Conservation (phyloP, 352 stramenopile genomes). For the Pythium diclinum region DNA sequence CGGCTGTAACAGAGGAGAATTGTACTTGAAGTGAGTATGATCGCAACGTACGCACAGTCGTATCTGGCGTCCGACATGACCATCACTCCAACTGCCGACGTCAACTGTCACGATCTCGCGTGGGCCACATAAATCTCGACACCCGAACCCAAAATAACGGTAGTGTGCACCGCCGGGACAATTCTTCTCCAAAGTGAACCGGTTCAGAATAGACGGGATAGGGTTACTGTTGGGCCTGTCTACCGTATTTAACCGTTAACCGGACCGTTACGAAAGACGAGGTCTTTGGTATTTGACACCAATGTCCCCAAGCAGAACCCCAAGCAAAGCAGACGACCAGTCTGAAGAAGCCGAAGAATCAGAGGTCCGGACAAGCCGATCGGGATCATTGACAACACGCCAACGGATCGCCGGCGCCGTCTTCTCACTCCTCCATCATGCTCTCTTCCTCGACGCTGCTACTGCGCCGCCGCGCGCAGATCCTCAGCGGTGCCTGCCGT, state of each 20-base stretch:
- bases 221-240: not conserved
- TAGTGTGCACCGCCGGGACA: not conserved
- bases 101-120: constrained; percentile 12
- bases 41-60: constrained; percentile 6
- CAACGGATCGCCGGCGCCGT: not conserved
- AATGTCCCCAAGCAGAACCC: constrained; percentile 18
- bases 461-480: constrained; percentile 17
- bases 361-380: constrained; percentile 8
- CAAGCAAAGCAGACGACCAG: constrained; percentile 6
- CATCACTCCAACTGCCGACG: constrained; percentile 18
- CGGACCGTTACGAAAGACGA: constrained; percentile 1
- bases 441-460: constrained; percentile 18
- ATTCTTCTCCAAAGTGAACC: constrained; percentile 12
- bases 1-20: constrained; percentile 21
- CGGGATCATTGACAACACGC: constrained; percentile 2
- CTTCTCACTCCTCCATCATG: constrained; percentile 3
- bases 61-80: constrained; percentile 19
- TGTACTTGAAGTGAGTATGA: constrained; percentile 28
- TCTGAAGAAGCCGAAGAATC: constrained; percentile 8
- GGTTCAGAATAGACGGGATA: not conserved
- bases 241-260: constrained; percentile 5
- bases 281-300: not conserved
- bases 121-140: constrained; percentile 13
- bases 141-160: not conserved
- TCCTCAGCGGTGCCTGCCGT: not conserved